Percentiles rank a stretch among this genome's conserved stretches.
phyloP scores from a whole-genome alignment of 1,284 basidiomycete species.

The Cryptococcus amylolentus region DNA sequence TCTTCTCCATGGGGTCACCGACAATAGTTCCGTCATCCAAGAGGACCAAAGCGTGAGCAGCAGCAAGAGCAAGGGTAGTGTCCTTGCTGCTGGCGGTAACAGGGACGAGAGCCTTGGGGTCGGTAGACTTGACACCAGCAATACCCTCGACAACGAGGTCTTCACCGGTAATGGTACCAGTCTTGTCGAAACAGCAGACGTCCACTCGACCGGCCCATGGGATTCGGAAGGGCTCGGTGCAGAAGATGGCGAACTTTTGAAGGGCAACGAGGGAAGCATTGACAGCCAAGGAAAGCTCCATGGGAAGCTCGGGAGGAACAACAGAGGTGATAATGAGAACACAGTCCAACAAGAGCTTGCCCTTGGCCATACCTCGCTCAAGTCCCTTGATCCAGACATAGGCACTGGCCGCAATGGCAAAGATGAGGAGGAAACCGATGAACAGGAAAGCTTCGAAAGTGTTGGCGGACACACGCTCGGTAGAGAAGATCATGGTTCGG shows the following conservation, averaged over 20 bases:
- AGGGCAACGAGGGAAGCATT: slow-evolving; percentile 90
- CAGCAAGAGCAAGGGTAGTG: slow-evolving; percentile 83
- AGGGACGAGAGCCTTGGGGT: slow-evolving; percentile 67
- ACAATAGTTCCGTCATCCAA: slow-evolving; percentile 86
- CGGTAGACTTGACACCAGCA: slow-evolving; percentile 66
- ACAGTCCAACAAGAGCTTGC: slow-evolving; percentile 87
- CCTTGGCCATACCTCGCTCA: slow-evolving; percentile 84
- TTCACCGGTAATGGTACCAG: slow-evolving; percentile 92
- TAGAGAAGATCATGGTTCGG: slow-evolving; percentile 95
- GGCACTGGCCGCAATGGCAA: slow-evolving; percentile 90
- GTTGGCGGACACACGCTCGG: slow-evolving; percentile 89
- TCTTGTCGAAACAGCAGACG: slow-evolving; percentile 97
- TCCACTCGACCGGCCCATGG: slow-evolving; percentile 89
- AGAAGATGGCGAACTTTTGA: slow-evolving; percentile 91
- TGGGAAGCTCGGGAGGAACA: slow-evolving; percentile 90
- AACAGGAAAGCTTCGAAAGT: slow-evolving; percentile 91
- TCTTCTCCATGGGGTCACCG: slow-evolving; percentile 99
- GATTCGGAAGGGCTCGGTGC: slow-evolving; percentile 95
- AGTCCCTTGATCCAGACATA: slow-evolving; percentile 73
- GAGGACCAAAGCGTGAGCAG: slow-evolving; percentile 90
- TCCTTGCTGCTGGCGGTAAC: slow-evolving; percentile 72
- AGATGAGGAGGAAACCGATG: slow-evolving; percentile 91
- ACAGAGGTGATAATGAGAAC: slow-evolving; percentile 92
- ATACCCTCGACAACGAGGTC: slow-evolving; percentile 91
- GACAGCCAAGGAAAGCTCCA: slow-evolving; percentile 92